Conservation (phyloP, 2,329 filamentous ascomycete genomes). For the Geosmithia putterillii region DNA sequence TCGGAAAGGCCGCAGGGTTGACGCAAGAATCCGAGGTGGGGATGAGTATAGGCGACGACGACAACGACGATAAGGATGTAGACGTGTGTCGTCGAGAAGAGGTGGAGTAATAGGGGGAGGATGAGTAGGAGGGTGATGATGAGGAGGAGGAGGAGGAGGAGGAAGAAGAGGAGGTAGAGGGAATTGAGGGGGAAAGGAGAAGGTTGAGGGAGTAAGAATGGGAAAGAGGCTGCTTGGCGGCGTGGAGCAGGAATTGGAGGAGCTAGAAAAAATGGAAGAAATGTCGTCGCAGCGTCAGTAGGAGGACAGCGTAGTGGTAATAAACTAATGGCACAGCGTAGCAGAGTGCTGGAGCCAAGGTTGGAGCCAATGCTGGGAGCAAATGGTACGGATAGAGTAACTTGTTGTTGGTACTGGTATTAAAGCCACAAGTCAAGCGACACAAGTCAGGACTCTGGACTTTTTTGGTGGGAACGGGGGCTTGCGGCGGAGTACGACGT, state of each 20-base stretch:
- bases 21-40: slow-evolving; percentile 32
- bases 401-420: no score
- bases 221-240: slow-evolving; percentile 28
- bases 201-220: slow-evolving; percentile 5
- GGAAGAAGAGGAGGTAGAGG: slow-evolving; percentile 5
- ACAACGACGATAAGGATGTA: slow-evolving; percentile 14
- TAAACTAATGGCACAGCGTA: no score
- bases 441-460: no score
- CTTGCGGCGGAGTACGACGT: neutral
- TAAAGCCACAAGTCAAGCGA: no score
- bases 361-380: neutral
- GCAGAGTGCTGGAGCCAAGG: no score
- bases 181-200: neutral
- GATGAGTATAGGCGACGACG: slow-evolving; percentile 18
- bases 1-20: slow-evolving; percentile 41
- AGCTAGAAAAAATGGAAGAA: slow-evolving; percentile 19
- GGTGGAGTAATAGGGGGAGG: slow-evolving; percentile 7
- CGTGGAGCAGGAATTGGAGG: slow-evolving; percentile 38
- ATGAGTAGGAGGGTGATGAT: slow-evolving; percentile 35
- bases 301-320: no score
- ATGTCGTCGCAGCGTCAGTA: no score
- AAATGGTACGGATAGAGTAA: no score
- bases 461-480: neutral
- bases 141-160: slow-evolving; percentile 17
- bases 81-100: slow-evolving; percentile 8